These are phyloP conservation scores for Posidonia oceanica DNA, from an alignment of 116 monocot genomes.

Conservation along the genomic window DNA sequence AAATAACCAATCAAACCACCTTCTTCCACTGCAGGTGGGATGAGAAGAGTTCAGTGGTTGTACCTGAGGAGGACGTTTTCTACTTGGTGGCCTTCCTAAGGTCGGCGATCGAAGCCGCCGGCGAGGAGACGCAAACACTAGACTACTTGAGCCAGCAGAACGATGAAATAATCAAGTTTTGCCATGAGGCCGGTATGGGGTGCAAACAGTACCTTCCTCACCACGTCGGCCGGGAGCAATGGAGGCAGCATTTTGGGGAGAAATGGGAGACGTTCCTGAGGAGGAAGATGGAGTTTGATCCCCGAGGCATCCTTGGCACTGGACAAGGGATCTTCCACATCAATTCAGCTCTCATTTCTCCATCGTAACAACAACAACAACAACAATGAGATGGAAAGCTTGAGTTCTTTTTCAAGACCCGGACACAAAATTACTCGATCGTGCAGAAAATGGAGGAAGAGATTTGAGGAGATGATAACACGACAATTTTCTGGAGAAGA, in stretches of 20 bases:
- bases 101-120: conserved; percentile 35
- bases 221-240: conserved; percentile 25
- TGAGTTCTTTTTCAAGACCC: too few relatives aligned
- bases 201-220: conserved; percentile 68
- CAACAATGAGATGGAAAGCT: too few relatives aligned
- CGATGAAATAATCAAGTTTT: conserved; percentile 36
- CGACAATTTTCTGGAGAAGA: too few relatives aligned
- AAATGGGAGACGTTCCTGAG: conserved; percentile 40
- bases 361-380: too few relatives aligned
- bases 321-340: conserved; percentile 54
- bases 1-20: too few relatives aligned
- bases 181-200: conserved; percentile 25
- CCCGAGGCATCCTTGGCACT: conserved; percentile 41
- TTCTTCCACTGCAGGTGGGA: conserved; percentile 52
- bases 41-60: conserved; percentile 56
- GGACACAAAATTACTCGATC: too few relatives aligned
- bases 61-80: conserved; percentile 74
- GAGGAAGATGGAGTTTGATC: conserved; percentile 59
- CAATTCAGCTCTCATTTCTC: not conserved
- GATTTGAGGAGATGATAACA: too few relatives aligned
- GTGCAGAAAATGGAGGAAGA: too few relatives aligned
- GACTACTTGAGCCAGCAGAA: conserved; percentile 40
- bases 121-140: conserved; percentile 32
- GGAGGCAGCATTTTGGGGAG: conserved; percentile 56
- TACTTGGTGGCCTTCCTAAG: conserved; percentile 74